Evolutionary conservation across 1,139 yeast species (phyloP), one percentile per base, ranked within the genome.

Genomic region (Protomyces gravidus): DNA sequence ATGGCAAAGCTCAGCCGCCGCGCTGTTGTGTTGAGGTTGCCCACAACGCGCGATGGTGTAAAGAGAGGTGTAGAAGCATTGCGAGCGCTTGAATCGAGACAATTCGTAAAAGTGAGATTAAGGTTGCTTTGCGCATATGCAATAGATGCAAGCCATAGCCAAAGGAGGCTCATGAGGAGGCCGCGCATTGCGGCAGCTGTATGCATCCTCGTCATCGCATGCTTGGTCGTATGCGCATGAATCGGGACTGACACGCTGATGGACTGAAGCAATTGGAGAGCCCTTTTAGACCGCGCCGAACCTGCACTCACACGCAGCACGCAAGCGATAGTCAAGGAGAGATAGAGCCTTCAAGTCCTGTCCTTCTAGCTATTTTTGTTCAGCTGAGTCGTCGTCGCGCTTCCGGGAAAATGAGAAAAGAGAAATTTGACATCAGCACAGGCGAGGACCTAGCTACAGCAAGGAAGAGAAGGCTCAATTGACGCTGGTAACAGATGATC

Each of bases 91-190:
- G 42, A 23, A n/a, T 36, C 17, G 25, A 53, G 46, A 26, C 58
- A 53, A 28, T 53, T 53, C n/a, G 36, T 25, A 23, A 53, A 53
- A 11, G 50, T 28, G 51, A 53, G 51, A 46, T 47, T 53, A 9
- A 36, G 11, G 9, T 36, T 36, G 19, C 21, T 36, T 11, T 36
- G 42, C 21, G 42, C 42, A n/a, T 19, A 13, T 15, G 21, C 19
- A 4, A 23, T 17, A 23, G 11, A 15, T 15, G 17, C 5, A 23
- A 36, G 42, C 21, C n/a, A 36, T 19, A 36, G 42, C 42, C 42
- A 36, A 13, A 36, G 42, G 21, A 36, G 21, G 42, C 42, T 11
- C 11, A 23, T 23, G 21, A 36, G 19, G 21, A 23, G 21, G 11
- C 17, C 42, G 5, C n/a, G 42, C n/a, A n/a, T n/a, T n/a, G n/a